Conservation (phyloP, 176 grass and related monocot genomes). For the Tillandsia leiboldiana region DNA sequence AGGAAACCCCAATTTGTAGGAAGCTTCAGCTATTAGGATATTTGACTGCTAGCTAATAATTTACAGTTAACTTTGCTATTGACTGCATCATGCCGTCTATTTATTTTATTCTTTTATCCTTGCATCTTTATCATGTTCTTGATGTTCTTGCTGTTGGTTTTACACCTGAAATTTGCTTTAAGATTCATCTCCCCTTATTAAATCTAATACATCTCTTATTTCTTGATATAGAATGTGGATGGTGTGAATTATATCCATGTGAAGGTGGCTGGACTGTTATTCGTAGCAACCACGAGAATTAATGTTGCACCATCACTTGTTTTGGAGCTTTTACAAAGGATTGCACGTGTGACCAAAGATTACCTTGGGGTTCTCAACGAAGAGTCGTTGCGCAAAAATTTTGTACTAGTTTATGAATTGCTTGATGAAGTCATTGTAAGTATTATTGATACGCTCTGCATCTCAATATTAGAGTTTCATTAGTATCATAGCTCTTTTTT, state of each 20-base stretch:
- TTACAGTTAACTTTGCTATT: too few species aligned
- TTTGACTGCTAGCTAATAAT: too few species aligned
- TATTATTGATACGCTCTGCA: slow-evolving; percentile 5
- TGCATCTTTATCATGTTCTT: background rate
- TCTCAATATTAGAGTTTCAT: background rate
- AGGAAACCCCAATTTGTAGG: too few species aligned
- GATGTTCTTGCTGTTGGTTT: background rate
- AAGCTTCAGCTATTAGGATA: too few species aligned
- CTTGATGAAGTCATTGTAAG: slow-evolving; percentile 99
- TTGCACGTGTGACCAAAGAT: slow-evolving; percentile 94
- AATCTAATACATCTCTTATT: background rate
- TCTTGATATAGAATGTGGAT: slow-evolving; percentile 72
- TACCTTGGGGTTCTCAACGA: slow-evolving; percentile 90
- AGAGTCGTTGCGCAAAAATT: slow-evolving; percentile 88
- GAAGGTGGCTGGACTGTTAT: slow-evolving; percentile 84
- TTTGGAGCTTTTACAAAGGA: slow-evolving; percentile 97
- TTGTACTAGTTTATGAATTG: slow-evolving; percentile 94
- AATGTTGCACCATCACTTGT: slow-evolving; percentile 94
- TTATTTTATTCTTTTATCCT: background rate
- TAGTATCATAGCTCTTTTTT: background rate
- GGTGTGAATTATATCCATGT: slow-evolving; percentile 98
- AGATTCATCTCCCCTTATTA: slow-evolving; percentile 8
- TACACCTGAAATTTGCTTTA: slow-evolving; percentile 1
- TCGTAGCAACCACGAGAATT: slow-evolving; percentile 92
- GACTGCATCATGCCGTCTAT: too few species aligned